phyloP scores from a whole-genome alignment of 2,329 filamentous ascomycete genomes.

The Ophiostoma australiae region DNA sequence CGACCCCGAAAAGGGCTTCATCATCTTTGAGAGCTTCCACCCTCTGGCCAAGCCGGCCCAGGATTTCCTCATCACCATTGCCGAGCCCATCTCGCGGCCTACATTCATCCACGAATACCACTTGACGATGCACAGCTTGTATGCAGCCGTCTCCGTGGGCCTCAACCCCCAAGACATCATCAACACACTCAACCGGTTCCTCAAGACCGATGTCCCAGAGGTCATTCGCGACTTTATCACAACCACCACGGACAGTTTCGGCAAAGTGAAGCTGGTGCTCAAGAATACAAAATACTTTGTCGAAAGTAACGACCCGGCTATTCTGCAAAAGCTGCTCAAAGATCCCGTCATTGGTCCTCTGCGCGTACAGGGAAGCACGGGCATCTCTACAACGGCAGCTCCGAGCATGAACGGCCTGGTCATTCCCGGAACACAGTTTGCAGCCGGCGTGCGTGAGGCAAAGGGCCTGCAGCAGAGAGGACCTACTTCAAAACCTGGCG shows the following conservation, averaged over 20 bases:
- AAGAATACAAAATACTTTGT: constrained; percentile 94
- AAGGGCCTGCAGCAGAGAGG: constrained; percentile 31
- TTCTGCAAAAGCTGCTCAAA: constrained; percentile 80
- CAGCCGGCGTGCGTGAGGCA: constrained; percentile 78
- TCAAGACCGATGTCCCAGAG: constrained; percentile 82
- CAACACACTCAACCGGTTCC: constrained; percentile 77
- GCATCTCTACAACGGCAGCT: constrained; percentile 74
- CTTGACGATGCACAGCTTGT: constrained; percentile 85
- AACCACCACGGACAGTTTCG: constrained; percentile 81
- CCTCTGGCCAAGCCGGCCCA: constrained; percentile 81
- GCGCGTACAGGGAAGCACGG: constrained; percentile 59
- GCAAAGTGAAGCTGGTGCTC: constrained; percentile 90
- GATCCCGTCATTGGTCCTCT: constrained; percentile 77
- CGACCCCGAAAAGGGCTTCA: constrained; percentile 75
- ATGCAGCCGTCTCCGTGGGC: constrained; percentile 94
- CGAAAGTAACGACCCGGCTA: constrained; percentile 81
- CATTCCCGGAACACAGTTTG: constrained; percentile 91
- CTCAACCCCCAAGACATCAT: constrained; percentile 86
- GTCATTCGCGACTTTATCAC: constrained; percentile 72
- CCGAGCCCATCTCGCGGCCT: constrained; percentile 85
- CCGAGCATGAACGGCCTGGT: constrained; percentile 83
- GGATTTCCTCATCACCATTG: constrained; percentile 92
- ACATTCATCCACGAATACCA: constrained; percentile 90
- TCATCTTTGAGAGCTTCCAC: constrained; percentile 92
- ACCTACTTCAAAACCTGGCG: background rate